Evolutionary conservation across 108 stramenopile genomes (phyloP), one percentile per base, ranked within the genome.

Genomic region (Nitzschia palea): DNA sequence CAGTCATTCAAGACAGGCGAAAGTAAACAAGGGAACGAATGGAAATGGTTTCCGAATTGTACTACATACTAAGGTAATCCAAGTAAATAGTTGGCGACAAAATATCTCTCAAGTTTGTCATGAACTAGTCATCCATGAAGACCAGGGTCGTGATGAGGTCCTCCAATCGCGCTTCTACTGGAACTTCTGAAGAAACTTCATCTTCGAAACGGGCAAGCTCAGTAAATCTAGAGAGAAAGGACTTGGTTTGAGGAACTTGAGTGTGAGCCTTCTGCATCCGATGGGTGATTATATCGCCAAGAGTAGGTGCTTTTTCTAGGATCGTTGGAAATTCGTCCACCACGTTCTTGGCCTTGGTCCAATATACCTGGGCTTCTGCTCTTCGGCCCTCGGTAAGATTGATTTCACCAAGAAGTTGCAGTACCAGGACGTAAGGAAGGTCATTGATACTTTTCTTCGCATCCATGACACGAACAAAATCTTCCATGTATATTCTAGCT

Each of bases 1-100:
- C 85, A 28, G 56, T 91, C n/a, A 68, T 90, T 48, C 65, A 60
- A 32, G 82, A 90, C 43, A 73, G 42, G 71, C 77, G 85, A 53
- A 77, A 84, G 48, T 73, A 80, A 55, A 29, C 12, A n/a, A 31
- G 40, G 40, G 30, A 48, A 48, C n/a, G 18, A 40, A 6, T 18
- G 48, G 18, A 50, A 6, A 31, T 55, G 25, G 27, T 20, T 23
- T 23, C 6, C 30, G 54, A 30, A 51, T 5, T 32, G 25, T 34
- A 60, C 18, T 25, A 43, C 59, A 25, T 42, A 60, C n/a, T 1
- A 26, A 20, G 14, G 40, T 42, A 42, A 50, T 9, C 18, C 14
- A 4, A 6, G 14, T 26, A 23, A 1, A 26, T 26, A 52, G 27
- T 14, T 52, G 23, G 23, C 51, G n/a, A n/a, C n/a, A n/a, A n/a